Base-by-base conservation (phyloP, 2,329 filamentous ascomycete genomes). In the Pseudocercospora fijiensis region DNA sequence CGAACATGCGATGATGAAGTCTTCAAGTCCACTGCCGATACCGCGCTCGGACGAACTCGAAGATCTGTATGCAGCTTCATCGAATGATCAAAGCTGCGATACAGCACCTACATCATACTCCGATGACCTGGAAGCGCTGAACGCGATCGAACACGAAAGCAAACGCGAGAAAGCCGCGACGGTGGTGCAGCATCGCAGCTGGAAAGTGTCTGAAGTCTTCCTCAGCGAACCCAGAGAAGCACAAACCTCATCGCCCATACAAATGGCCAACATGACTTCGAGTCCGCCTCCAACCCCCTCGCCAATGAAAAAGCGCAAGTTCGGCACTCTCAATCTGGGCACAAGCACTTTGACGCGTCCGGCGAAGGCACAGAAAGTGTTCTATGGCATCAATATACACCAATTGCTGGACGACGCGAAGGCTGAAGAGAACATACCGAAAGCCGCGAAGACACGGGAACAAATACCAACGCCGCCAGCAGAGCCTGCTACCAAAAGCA, bases 301-400 rank as follows among this genome's bases (percentile, higher is more conserved):
- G 27, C 66, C 67, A 11, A 58, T 58, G 26, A 68, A 57, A 62
- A 76, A 64, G 76, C 78, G 56, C 73, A 74, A 71, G 59, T 58
- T 65, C 45, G 66, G 63, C 9, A 69, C 70, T 9, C 59, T 75
- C 24, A 65, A 75, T 52, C 65, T 75, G 16, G 73, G 73, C 45
- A 65, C 60, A 6, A 75, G 69, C 65, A 61, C 60, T 11, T 63
- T 75, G 9, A 52, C 61, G 60, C 67, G 65, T 57, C 73, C 88
- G 62, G 88, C 89, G 1, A 83, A 87, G 63, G 90, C 90, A 2
- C 86, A 86, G 71, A 86, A 86, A 70, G 89, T 88, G 70, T 98
- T 93, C 78, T 99, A 96, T 75, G 95, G 95, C 9, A 89, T 99
- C 68, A 89, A 96, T 53, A 95, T 99, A 33, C 92, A 97, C 76